phyloP scores from a whole-genome alignment of 768 basidiomycete genomes.

The Leccinum fibrillosum region DNA sequence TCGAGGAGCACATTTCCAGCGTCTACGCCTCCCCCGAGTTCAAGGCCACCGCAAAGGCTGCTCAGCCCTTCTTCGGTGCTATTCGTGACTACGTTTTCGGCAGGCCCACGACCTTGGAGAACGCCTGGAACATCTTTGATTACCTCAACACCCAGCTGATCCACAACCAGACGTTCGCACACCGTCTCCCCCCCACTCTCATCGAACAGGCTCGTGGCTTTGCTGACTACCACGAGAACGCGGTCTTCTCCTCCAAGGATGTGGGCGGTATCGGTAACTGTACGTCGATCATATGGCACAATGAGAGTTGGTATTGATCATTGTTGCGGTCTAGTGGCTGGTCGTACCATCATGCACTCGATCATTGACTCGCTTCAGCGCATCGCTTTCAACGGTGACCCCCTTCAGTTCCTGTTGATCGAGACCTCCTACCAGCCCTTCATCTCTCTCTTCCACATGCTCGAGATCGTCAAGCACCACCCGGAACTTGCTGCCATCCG shows the following conservation, averaged over 20 bases:
- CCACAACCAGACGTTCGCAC: conserved; percentile 81
- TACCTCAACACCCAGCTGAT: conserved; percentile 71
- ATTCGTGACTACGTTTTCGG: conserved; percentile 73
- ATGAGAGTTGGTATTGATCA: conserved; percentile 5
- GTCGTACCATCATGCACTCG: conserved; percentile 72
- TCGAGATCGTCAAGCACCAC: conserved; percentile 54
- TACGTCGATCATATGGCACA: conserved; percentile 36
- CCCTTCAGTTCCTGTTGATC: conserved; percentile 73
- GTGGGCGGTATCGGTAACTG: conserved; percentile 75
- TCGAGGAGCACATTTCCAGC: conserved; percentile 57
- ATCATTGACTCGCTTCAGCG: conserved; percentile 70
- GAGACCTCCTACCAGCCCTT: conserved; percentile 89
- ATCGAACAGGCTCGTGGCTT: conserved; percentile 70
- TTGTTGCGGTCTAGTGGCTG: conserved; percentile 56
- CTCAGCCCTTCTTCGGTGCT: conserved; percentile 62
- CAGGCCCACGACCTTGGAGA: conserved; percentile 61
- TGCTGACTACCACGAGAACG: conserved; percentile 79
- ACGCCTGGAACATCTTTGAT: conserved; percentile 79
- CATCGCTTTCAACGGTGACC: conserved; percentile 76
- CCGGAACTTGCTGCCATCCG: conserved; percentile 64
- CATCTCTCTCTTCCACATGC: conserved; percentile 82
- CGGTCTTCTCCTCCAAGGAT: conserved; percentile 62
- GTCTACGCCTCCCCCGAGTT: conserved; percentile 65
- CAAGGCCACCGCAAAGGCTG: conserved; percentile 55
- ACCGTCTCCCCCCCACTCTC: conserved; percentile 76